Conservation (phyloP, 2,329 filamentous ascomycete species). For the Cytospora piceae region DNA sequence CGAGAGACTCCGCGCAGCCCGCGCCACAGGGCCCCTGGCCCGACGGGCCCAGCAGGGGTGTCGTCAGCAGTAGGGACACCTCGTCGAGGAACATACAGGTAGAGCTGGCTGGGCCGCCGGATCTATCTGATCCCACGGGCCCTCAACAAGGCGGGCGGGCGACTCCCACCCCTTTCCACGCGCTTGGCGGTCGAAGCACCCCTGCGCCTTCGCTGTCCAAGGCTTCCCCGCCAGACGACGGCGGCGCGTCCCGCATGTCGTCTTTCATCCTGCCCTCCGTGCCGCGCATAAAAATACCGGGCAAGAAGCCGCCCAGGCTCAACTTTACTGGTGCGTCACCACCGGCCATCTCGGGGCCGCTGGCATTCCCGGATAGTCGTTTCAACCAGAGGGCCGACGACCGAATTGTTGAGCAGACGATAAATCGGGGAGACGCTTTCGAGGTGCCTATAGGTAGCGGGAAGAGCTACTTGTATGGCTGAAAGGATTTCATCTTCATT, state of each 20-base stretch:
- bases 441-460: slow-evolving; percentile 43
- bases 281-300: slow-evolving; percentile 45
- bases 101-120: slow-evolving; percentile 6
- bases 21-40: slow-evolving; percentile 22
- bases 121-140: neutral
- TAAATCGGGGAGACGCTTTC: neutral
- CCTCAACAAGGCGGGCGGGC: neutral
- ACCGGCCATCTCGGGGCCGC: slow-evolving; percentile 38
- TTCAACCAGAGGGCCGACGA: slow-evolving; percentile 16
- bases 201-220: neutral
- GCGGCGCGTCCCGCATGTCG: slow-evolving; percentile 26
- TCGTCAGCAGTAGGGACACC: neutral
- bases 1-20: slow-evolving; percentile 6
- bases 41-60: slow-evolving; percentile 22
- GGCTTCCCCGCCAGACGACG: neutral
- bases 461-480: slow-evolving; percentile 44
- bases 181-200: neutral
- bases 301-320: slow-evolving; percentile 45
- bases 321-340: slow-evolving; percentile 39
- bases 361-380: slow-evolving; percentile 30
- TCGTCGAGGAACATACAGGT: slow-evolving; percentile 13
- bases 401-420: slow-evolving; percentile 30
- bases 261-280: slow-evolving; percentile 45
- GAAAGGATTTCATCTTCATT: slow-evolving; percentile 5
- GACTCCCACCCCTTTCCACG: neutral